A percentile compares a stretch with the other conserved stretches of the same genome.
Conservation (phyloP, 1,284 basidiomycete genomes). For the Sanguinoderma infundibulare region DNA sequence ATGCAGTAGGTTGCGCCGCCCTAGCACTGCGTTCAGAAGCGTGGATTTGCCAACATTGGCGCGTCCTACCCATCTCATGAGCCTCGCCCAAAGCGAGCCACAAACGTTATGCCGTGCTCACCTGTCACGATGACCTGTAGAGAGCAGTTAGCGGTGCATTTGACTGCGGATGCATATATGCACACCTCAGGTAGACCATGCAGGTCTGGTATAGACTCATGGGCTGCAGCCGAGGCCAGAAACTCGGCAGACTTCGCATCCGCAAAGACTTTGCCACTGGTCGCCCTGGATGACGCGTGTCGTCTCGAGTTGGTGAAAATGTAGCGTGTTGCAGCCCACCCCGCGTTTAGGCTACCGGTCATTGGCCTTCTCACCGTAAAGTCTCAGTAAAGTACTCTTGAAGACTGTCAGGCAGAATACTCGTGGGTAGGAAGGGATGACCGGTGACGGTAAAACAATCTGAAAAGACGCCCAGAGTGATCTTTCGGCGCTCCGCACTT, state of each 20-base stretch:
- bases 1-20: conserved; percentile 56
- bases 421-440: too few relatives aligned
- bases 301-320: conserved; percentile 1
- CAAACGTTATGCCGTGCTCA: conserved; percentile 14
- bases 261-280: conserved; percentile 35
- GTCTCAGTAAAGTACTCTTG: too few relatives aligned
- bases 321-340: neutral
- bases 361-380: neutral
- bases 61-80: conserved; percentile 35
- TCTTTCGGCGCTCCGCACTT: too few relatives aligned
- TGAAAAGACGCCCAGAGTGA: too few relatives aligned
- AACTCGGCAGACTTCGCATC: conserved; percentile 47
- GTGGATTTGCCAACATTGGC: conserved; percentile 79
- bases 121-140: conserved; percentile 39
- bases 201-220: conserved; percentile 46
- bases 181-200: conserved; percentile 56
- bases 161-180: neutral
- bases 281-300: conserved; percentile 9
- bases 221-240: conserved; percentile 45
- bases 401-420: too few relatives aligned
- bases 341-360: neutral
- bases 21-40: conserved; percentile 69
- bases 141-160: neutral
- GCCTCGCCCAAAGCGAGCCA: neutral
- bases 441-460: too few relatives aligned